phyloP scores from a whole-genome alignment of 1,284 basidiomycete genomes.

The Microbotryum silenes-acaulis region DNA sequence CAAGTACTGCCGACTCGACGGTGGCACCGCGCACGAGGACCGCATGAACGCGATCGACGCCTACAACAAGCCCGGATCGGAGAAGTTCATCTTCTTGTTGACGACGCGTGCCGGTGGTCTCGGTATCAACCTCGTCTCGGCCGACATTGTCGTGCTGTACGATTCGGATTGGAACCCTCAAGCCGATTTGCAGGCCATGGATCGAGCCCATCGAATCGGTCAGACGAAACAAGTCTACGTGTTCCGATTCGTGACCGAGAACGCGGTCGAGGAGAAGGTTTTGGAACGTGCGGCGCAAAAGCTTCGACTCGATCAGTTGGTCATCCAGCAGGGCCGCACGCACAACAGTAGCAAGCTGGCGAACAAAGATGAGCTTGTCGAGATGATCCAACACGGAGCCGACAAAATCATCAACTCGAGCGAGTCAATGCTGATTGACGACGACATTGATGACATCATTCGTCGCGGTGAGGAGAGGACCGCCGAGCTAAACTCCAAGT shows the following conservation, averaged over 20 bases:
- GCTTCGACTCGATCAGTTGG: slow-evolving; percentile 87
- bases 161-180: slow-evolving; percentile 78
- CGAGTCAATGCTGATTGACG: slow-evolving; percentile 64
- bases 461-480: slow-evolving; percentile 86
- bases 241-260: slow-evolving; percentile 93
- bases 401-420: slow-evolving; percentile 86
- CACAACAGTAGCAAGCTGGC: slow-evolving; percentile 47
- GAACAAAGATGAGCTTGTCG: slow-evolving; percentile 91
- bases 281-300: slow-evolving; percentile 95
- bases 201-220: slow-evolving; percentile 95
- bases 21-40: slow-evolving; percentile 90
- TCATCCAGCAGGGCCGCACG: slow-evolving; percentile 88
- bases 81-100: slow-evolving; percentile 94
- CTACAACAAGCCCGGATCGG: slow-evolving; percentile 89
- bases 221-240: slow-evolving; percentile 99
- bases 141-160: slow-evolving; percentile 94
- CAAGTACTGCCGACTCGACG: slow-evolving; percentile 95
- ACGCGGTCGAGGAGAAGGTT: slow-evolving; percentile 95
- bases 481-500: slow-evolving; percentile 79
- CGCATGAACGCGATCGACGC: slow-evolving; percentile 94
- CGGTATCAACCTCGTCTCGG: slow-evolving; percentile 93
- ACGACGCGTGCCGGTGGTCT: slow-evolving; percentile 98
- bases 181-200: slow-evolving; percentile 98
- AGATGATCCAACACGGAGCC: slow-evolving; percentile 98
- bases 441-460: slow-evolving; percentile 93